A percentile compares a stretch with the other conserved stretches of the same genome.
Evolutionary conservation across 2,329 filamentous ascomycete genomes (phyloP).

Genomic region (Cordyceps pruinosa): DNA sequence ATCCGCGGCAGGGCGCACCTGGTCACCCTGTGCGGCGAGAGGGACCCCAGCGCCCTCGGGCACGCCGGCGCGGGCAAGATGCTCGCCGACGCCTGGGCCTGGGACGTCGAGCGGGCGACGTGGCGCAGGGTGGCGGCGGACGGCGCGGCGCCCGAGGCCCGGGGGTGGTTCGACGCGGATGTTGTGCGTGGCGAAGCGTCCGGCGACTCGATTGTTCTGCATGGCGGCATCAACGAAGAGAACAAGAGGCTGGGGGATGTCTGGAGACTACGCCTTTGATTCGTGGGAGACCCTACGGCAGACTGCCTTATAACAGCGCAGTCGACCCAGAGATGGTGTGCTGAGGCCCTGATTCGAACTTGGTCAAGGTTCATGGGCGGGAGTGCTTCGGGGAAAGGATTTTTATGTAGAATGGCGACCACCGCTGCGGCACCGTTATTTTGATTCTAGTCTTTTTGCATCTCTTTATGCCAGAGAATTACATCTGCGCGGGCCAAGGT

Average conservation of each 20-base stretch:
- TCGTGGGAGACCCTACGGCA: too few species aligned
- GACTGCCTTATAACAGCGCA: too few species aligned
- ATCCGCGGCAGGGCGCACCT: slow-evolving; percentile 21
- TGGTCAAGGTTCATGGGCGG: too few species aligned
- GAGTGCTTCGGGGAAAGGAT: too few species aligned
- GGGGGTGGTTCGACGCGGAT: slow-evolving; percentile 36
- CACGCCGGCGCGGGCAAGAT: slow-evolving; percentile 36
- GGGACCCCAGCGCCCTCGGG: slow-evolving; percentile 30
- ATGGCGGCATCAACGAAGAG: slow-evolving; percentile 32
- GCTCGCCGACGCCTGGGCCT: slow-evolving; percentile 34
- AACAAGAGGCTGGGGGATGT: slow-evolving; percentile 33
- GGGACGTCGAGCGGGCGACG: slow-evolving; percentile 24
- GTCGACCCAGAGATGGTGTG: too few species aligned
- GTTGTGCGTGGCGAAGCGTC: slow-evolving; percentile 13
- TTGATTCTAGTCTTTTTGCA: too few species aligned
- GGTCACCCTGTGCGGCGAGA: slow-evolving; percentile 34
- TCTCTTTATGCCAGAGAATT: too few species aligned
- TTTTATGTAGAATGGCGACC: too few species aligned
- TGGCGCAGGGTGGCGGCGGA: slow-evolving; percentile 22
- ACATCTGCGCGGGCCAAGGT: too few species aligned
- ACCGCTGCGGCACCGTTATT: too few species aligned
- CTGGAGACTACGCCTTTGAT: slow-evolving; percentile 26
- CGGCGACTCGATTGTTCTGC: slow-evolving; percentile 25
- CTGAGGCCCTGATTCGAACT: too few species aligned
- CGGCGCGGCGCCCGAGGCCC: slow-evolving; percentile 22